Percentiles rank a stretch among this genome's conserved stretches.
Evolutionary conservation across 495 filamentous ascomycete species (phyloP).

Genomic region (Evernia prunastri): DNA sequence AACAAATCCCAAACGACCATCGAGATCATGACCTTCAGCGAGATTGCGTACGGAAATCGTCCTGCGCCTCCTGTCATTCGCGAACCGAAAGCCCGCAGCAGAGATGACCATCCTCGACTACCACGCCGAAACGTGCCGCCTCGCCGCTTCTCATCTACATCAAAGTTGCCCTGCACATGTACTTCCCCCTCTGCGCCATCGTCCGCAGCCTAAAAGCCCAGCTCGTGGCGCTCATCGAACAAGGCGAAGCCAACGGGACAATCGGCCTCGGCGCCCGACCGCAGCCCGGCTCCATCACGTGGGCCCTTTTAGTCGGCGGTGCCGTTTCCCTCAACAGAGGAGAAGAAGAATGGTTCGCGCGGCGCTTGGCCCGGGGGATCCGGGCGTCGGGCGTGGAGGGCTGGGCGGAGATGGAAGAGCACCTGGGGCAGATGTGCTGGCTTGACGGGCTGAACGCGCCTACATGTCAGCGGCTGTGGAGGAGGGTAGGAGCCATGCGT

Average conservation of each 20-base stretch:
- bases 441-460: not conserved
- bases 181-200: not conserved
- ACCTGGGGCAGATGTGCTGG: not conserved
- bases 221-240: not conserved
- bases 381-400: not conserved
- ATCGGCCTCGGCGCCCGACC: not conserved
- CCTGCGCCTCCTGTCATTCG: not conserved
- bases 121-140: not conserved
- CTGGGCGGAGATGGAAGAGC: constrained; percentile 1
- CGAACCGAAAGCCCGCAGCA: not conserved
- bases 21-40: not conserved
- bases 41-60: constrained; percentile 2
- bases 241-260: not conserved
- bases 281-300: not conserved
- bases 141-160: constrained; percentile 9
- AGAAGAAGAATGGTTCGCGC: constrained; percentile 3
- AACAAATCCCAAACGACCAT: not conserved
- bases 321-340: not conserved
- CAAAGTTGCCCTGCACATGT: not conserved
- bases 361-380: not conserved
- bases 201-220: not conserved
- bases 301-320: constrained; percentile 1
- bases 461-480: not conserved
- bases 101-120: constrained; percentile 8
- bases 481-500: not conserved